phyloP scores from a whole-genome alignment of 2,329 filamentous ascomycete species.

The Pseudogymnoascus sp. region DNA sequence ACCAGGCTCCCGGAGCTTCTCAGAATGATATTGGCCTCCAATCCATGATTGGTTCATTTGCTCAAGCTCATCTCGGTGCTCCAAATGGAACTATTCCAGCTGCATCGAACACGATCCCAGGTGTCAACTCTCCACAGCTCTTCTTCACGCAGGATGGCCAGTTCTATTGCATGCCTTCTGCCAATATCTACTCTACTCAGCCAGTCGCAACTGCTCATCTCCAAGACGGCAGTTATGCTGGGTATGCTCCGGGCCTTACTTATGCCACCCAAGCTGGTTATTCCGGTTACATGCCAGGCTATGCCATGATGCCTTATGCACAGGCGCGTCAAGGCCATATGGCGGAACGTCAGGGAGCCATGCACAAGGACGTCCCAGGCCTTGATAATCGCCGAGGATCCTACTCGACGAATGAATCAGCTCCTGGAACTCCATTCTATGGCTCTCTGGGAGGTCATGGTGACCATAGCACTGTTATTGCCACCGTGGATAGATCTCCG shows the following conservation, averaged over 20 bases:
- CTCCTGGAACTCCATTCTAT: conserved; percentile 59
- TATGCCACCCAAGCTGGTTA: conserved; percentile 28
- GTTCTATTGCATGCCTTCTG: conserved; percentile 24
- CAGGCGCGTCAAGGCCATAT: conserved; percentile 25
- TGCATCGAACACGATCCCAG: conserved; percentile 21
- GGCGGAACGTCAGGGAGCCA: conserved; percentile 23
- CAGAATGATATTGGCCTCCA: conserved; percentile 18
- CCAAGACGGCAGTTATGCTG: conserved; percentile 24
- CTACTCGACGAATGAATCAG: conserved; percentile 61
- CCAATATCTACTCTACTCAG: conserved; percentile 26
- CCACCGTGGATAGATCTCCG: conserved; percentile 51
- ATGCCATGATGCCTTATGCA: conserved; percentile 27
- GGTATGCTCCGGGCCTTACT: conserved; percentile 22
- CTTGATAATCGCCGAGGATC: conserved; percentile 60
- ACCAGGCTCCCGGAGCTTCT: conserved; percentile 12
- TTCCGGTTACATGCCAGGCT: conserved; percentile 27
- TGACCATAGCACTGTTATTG: conserved; percentile 52
- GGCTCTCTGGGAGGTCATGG: conserved; percentile 46
- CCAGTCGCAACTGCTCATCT: conserved; percentile 22
- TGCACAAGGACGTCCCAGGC: conserved; percentile 45
- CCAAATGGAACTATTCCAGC: conserved; percentile 30
- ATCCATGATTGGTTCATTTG: conserved; percentile 25
- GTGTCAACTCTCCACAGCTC: conserved; percentile 24
- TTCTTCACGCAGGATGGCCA: conserved; percentile 30
- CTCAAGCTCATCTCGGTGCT: conserved; percentile 25